phyloP scores from a whole-genome alignment of 2,329 filamentous ascomycete genomes.

The Beauveria sp. region DNA sequence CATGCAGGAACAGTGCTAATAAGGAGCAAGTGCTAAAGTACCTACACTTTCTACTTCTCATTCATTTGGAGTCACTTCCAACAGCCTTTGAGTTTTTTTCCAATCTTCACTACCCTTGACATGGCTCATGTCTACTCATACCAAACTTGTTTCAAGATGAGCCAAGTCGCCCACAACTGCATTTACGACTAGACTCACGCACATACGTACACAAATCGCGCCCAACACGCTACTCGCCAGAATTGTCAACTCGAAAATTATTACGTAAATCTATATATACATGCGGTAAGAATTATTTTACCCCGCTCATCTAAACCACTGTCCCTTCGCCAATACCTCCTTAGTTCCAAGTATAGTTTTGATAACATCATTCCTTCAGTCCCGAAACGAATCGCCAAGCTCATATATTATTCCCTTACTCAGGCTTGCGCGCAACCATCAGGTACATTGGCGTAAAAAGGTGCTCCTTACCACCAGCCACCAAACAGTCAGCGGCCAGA shows the following conservation, averaged over 20 bases:
- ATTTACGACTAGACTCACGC: too few relatives aligned
- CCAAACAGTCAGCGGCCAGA: conserved; percentile 68
- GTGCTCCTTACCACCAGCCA: conserved; percentile 73
- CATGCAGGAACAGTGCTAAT: too few relatives aligned
- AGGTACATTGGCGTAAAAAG: conserved; percentile 95
- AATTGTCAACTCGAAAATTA: neutral
- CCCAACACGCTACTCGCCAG: neutral
- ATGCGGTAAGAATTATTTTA: conserved; percentile 6
- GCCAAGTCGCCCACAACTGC: neutral
- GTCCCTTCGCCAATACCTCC: neutral
- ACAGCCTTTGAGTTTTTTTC: too few relatives aligned
- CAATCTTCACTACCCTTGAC: too few relatives aligned
- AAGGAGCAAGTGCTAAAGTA: too few relatives aligned
- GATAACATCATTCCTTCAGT: neutral
- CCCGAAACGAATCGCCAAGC: neutral
- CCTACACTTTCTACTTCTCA: too few relatives aligned
- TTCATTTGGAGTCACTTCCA: too few relatives aligned
- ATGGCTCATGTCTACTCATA: too few relatives aligned
- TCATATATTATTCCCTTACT: neutral
- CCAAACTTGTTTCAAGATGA: too few relatives aligned
- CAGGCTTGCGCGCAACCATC: conserved; percentile 82
- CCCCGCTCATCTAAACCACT: neutral
- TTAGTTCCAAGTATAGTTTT: neutral
- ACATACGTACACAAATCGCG: neutral
- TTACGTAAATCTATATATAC: conserved; percentile 12